Conservation (phyloP, 2,329 filamentous ascomycete species). For the Aspergillus fischeri region DNA sequence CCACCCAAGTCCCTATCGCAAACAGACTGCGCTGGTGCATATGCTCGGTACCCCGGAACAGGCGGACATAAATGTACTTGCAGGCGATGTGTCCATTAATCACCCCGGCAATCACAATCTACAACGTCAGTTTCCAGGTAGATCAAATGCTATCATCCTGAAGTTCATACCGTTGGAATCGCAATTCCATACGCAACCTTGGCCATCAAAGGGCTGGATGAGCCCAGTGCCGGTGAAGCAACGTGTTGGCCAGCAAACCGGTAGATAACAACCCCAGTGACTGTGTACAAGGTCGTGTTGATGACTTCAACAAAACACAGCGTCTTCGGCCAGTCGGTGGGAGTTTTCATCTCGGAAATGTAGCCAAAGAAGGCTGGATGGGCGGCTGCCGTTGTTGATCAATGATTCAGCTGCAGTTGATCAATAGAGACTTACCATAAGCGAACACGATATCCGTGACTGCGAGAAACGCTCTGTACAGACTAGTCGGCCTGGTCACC, state of each 20-base stretch:
- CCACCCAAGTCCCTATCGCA: slow-evolving; percentile 55
- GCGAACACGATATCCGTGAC: slow-evolving; percentile 66
- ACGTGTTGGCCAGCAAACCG: slow-evolving; percentile 59
- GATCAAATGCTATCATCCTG: too few species aligned
- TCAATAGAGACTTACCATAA: slow-evolving; percentile 47
- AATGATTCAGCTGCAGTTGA: slow-evolving; percentile 16
- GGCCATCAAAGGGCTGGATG: slow-evolving; percentile 50
- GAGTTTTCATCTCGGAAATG: slow-evolving; percentile 59
- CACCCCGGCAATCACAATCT: slow-evolving; percentile 64
- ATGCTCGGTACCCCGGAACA: slow-evolving; percentile 56
- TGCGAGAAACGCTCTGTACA: slow-evolving; percentile 55
- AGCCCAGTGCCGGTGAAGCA: slow-evolving; percentile 61
- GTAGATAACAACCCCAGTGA: slow-evolving; percentile 65
- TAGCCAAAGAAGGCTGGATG: slow-evolving; percentile 64
- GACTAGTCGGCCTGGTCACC: slow-evolving; percentile 34
- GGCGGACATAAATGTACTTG: slow-evolving; percentile 62
- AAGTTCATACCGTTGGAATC: slow-evolving; percentile 51
- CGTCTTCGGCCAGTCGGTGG: slow-evolving; percentile 56
- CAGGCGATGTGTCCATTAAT: slow-evolving; percentile 63
- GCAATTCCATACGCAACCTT: slow-evolving; percentile 65
- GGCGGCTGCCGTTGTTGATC: slow-evolving; percentile 33
- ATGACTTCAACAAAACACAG: slow-evolving; percentile 56
- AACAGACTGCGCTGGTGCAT: slow-evolving; percentile 44
- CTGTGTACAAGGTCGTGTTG: slow-evolving; percentile 58
- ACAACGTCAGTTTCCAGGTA: not conserved